Evolutionary conservation across 192 early-diverging fungal species (phyloP).

Genomic region (Glomus cerebriforme): DNA sequence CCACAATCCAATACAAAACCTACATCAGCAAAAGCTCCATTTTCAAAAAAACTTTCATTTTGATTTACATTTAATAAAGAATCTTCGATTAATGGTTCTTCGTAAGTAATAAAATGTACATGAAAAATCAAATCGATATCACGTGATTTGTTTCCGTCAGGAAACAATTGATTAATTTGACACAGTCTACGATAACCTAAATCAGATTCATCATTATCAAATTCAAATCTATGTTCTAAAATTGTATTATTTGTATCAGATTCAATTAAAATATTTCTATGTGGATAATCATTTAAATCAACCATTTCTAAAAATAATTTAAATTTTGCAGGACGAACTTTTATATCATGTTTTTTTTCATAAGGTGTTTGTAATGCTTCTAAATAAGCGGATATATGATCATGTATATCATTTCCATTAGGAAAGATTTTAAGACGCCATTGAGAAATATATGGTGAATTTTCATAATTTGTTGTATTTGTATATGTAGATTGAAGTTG

Average conservation of each 20-base stretch:
- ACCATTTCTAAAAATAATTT: background rate
- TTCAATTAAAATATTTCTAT: background rate
- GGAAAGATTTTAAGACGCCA: conserved; percentile 1
- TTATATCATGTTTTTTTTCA: conserved; percentile 1
- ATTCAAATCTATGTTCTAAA: background rate
- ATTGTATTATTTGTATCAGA: background rate
- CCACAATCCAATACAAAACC: background rate
- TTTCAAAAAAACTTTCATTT: background rate
- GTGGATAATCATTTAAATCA: background rate
- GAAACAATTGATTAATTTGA: background rate
- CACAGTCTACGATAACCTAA: background rate
- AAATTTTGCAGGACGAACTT: background rate
- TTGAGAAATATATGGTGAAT: background rate
- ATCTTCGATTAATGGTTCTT: background rate
- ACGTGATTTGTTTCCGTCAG: background rate
- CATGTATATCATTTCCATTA: background rate
- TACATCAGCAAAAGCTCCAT: background rate
- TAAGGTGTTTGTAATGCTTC: conserved; percentile 14
- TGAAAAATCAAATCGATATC: background rate
- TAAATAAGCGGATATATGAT: background rate
- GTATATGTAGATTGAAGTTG: background rate
- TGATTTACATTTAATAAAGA: background rate
- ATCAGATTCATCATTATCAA: background rate
- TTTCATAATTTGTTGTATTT: background rate
- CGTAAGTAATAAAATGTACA: background rate